phyloP scores from a whole-genome alignment of 78 protist genomes.

The Dictyostelium discoideum region dicty_2.7 NC_007090.3:138501-139000 shows the following conservation, averaged over 20 bases:
- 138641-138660: slow-evolving; percentile 56
- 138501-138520: not conserved
- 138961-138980: slow-evolving; percentile 69
- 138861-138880: slow-evolving; percentile 51
- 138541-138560: not conserved
- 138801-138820: slow-evolving; percentile 57
- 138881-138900: slow-evolving; percentile 66
- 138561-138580: not conserved
- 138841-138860: slow-evolving; percentile 24
- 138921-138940: slow-evolving; percentile 75
- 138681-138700: slow-evolving; percentile 72
- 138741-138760: slow-evolving; percentile 65
- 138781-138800: slow-evolving; percentile 34
- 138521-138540: not conserved
- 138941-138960: slow-evolving; percentile 60
- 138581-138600: not conserved
- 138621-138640: slow-evolving; percentile 36
- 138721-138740: slow-evolving; percentile 7
- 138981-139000: slow-evolving; percentile 57
- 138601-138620: not conserved
- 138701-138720: slow-evolving; percentile 47
- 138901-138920: slow-evolving; percentile 69
- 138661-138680: slow-evolving; percentile 42
- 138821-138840: not conserved
- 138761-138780: slow-evolving; percentile 10